Evolutionary conservation across 129 eudicot genomes (phyloP), one percentile per base, ranked within the genome.

Genomic region (Escallonia herrerae): DNA sequence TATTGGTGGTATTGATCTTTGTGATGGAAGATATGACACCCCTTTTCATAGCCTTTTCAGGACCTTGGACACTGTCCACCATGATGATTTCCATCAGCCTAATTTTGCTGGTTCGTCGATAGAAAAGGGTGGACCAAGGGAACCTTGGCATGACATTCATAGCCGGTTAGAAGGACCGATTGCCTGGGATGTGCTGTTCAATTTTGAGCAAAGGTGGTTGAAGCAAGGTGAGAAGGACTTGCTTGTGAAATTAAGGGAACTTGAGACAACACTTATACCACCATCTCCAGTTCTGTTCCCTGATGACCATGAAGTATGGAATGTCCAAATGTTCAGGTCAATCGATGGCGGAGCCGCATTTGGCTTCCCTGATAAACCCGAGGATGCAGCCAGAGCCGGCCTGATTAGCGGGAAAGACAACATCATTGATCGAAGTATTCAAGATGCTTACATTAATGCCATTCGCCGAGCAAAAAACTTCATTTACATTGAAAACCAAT

Each of bases 101-200:
- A 74, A 74, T 43, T 74, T 74, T 56, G 8, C 3, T 7, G 79
- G 69, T 33, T 40, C 79, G 4, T 56, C 79, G 9, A 59, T 74
- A 33, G 37, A 69, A 13, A 74, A 74, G 60, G 79, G 79, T 40
- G 79, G 79, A 13, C 79, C 79, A 3, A 45, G 79, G 58, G 79
- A 74, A 49, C 79, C 79, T 40, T 74, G 79, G 79, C 79, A 74
- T 47, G 79, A 74, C 49, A 67, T 74, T 48, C 79, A 74, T 50
- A 63, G 62, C 2, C 63, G 73, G 14, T 64, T 74, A 40, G 79
- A 74, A 37, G 79, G 79, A 14, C 73, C 79, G 7, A 46, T 66
- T 46, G 79, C 79, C 22, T 74, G 79, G 79, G 79, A 74, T 60
- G 79, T 74, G 22, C 37, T 74, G 46, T 67, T 65, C 37, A 74